phyloP scores from a whole-genome alignment of 345 rosid species.

The Physaria fendleri region DNA sequence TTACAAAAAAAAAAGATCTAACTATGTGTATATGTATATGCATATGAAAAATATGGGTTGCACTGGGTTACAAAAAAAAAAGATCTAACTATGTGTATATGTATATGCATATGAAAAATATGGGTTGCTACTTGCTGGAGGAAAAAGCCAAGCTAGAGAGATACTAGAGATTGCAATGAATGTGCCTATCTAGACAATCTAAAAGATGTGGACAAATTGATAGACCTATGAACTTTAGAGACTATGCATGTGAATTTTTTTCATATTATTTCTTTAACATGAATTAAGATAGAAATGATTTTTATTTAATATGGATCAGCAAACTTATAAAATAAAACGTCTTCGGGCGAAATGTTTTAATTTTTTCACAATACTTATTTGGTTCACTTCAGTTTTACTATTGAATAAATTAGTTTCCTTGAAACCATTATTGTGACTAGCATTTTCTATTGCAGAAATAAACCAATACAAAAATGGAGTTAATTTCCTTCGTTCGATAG shows the following conservation, averaged over 20 bases:
- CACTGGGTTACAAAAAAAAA: too few relatives aligned
- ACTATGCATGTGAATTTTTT: constrained; percentile 24
- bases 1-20: too few relatives aligned
- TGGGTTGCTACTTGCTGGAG: constrained; percentile 31
- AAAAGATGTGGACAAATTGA: constrained; percentile 30
- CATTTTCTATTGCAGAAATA: too few relatives aligned
- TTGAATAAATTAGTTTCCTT: too few relatives aligned
- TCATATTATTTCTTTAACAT: neutral
- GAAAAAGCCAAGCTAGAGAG: constrained; percentile 33
- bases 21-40: neutral
- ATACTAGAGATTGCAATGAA: constrained; percentile 26
- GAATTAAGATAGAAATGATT: neutral
- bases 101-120: neutral
- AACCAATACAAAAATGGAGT: too few relatives aligned
- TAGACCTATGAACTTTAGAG: constrained; percentile 16
- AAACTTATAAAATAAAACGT: neutral
- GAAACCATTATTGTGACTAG: too few relatives aligned
- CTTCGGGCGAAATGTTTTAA: too few relatives aligned
- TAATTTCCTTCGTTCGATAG: too few relatives aligned
- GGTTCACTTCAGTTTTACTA: too few relatives aligned
- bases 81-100: neutral
- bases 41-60: constrained; percentile 21
- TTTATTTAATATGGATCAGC: neutral
- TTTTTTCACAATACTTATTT: too few relatives aligned
- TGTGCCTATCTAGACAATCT: constrained; percentile 38